Percentiles rank a stretch among this genome's conserved stretches.
Conservation (phyloP, 805 yeast genomes). For the Priceomyces fermenticarens region DNA sequence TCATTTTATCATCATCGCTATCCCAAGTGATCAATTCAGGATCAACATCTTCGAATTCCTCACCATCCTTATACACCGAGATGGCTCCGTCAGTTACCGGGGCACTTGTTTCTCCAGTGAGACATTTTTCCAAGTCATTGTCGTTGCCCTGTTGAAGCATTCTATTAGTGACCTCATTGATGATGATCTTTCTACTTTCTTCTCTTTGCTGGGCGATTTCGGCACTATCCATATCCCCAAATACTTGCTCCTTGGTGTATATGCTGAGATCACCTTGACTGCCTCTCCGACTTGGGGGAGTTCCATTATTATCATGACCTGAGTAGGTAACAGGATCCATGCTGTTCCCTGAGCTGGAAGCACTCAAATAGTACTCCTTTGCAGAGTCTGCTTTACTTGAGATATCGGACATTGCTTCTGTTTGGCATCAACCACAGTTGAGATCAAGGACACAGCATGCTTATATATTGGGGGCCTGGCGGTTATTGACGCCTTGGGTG, state of each 20-base stretch:
- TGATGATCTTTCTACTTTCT: conserved; percentile 29
- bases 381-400: conserved; percentile 3
- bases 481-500: conserved; percentile 2
- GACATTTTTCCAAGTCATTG: conserved; percentile 7
- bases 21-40: conserved; percentile 39
- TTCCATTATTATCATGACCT: background rate
- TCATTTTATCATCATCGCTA: conserved; percentile 26
- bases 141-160: conserved; percentile 10
- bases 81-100: conserved; percentile 9
- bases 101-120: conserved; percentile 6
- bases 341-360: conserved; percentile 1
- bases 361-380: conserved; percentile 3
- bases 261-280: conserved; percentile 8
- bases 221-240: conserved; percentile 26
- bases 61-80: conserved; percentile 28
- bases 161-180: conserved; percentile 20
- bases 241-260: conserved; percentile 27
- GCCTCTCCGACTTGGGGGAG: background rate
- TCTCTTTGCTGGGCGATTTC: conserved; percentile 29
- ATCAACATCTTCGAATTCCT: conserved; percentile 28
- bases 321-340: conserved; percentile 4
- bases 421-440: background rate
- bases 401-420: background rate
- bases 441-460: background rate
- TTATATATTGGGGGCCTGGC: background rate